Evolutionary conservation across 2,329 filamentous ascomycete species (phyloP).

Genomic region (Cordyceps cicadae): DNA sequence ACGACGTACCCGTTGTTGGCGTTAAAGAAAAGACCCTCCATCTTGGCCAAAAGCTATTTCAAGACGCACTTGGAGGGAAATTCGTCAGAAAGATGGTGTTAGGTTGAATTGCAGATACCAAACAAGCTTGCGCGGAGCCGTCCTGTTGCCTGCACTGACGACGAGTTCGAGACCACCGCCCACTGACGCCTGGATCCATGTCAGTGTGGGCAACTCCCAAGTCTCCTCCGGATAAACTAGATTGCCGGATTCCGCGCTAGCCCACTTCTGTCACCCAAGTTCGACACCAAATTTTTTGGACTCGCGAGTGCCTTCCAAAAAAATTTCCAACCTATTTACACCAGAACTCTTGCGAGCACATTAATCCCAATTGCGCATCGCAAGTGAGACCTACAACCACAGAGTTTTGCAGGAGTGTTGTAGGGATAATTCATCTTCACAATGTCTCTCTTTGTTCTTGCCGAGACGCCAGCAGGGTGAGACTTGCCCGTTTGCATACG

Average conservation of each 20-base stretch:
- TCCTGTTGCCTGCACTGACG: conserved; percentile 7
- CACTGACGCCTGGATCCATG: conserved; percentile 8
- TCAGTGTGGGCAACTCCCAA: not conserved
- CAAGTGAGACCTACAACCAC: conserved; percentile 27
- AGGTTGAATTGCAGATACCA: conserved; percentile 11
- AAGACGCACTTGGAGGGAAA: not conserved
- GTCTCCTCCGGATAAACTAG: conserved; percentile 3
- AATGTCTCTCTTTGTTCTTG: conserved; percentile 88
- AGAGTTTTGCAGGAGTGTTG: conserved; percentile 23
- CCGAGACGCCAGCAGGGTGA: conserved; percentile 79
- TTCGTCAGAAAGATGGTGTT: conserved; percentile 1
- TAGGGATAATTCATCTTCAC: conserved; percentile 29
- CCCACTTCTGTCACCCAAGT: conserved; percentile 4
- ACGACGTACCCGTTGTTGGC: conserved; percentile 76
- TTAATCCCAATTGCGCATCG: conserved; percentile 28
- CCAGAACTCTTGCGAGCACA: conserved; percentile 27
- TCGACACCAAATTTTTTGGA: conserved; percentile 18
- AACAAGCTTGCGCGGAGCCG: conserved; percentile 3
- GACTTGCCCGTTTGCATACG: conserved; percentile 22
- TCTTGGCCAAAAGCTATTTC: conserved; percentile 30
- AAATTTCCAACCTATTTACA: conserved; percentile 31
- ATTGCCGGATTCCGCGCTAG: conserved; percentile 10
- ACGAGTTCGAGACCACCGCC: not conserved
- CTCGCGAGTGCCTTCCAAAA: conserved; percentile 30
- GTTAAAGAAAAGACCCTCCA: conserved; percentile 94